phyloP scores from a whole-genome alignment of 108 stramenopile genomes.

The Nannochloropsis oceanica region DNA sequence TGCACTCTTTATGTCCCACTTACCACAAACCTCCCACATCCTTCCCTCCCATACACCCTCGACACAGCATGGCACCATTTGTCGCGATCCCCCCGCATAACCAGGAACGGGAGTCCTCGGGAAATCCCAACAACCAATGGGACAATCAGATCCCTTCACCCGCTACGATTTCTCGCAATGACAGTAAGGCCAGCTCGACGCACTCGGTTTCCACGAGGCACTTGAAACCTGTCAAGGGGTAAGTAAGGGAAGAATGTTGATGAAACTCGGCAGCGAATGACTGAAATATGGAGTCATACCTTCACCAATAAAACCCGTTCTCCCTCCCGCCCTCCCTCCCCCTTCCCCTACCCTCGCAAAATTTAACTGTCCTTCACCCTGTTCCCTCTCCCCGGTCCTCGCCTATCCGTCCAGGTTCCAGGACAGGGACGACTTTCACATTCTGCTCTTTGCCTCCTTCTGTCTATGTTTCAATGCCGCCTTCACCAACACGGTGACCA shows the following conservation, averaged over 20 bases:
- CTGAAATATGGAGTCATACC: too few species aligned
- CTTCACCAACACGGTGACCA: neutral
- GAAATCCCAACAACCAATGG: too few species aligned
- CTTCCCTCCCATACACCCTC: neutral
- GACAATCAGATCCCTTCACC: too few species aligned
- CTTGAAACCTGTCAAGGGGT: neutral
- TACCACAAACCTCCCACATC: neutral
- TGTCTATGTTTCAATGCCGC: neutral
- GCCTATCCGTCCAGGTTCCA: neutral
- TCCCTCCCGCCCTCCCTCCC: too few species aligned
- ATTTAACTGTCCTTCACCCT: too few species aligned
- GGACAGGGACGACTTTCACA: neutral
- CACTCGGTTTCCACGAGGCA: neutral
- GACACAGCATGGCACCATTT: neutral
- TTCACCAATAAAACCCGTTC: too few species aligned
- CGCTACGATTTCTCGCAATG: too few species aligned
- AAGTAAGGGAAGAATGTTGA: neutral
- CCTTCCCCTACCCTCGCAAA: neutral
- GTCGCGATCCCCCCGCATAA: neutral
- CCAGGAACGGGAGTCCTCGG: too few species aligned
- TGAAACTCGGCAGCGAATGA: neutral
- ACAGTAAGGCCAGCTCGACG: neutral
- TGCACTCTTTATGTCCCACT: too few species aligned
- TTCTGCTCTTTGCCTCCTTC: neutral
- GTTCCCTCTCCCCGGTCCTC: neutral